These are phyloP conservation scores for Albophoma yamanashiensis DNA, from an alignment of 2,329 filamentous ascomycete species.

Conservation along the genomic window DNA sequence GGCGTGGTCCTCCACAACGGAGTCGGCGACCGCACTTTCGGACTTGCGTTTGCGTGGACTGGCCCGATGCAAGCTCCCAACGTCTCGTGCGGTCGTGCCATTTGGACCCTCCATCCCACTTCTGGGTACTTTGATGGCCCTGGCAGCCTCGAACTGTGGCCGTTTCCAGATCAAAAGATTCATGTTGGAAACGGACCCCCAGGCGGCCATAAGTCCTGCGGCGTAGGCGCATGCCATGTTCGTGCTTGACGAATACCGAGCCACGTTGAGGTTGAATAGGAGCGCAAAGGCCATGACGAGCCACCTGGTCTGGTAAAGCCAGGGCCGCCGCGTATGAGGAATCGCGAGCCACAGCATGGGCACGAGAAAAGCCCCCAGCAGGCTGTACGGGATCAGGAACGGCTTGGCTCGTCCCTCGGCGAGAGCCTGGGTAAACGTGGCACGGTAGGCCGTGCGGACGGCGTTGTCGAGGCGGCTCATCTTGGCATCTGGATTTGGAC, in stretches of 20 bases:
- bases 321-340: slow-evolving; percentile 38
- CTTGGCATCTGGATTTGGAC: not conserved
- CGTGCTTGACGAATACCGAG: slow-evolving; percentile 32
- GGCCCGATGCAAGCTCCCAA: slow-evolving; percentile 1
- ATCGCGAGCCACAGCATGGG: slow-evolving; percentile 45
- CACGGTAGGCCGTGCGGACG: slow-evolving; percentile 21
- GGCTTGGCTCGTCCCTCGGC: slow-evolving; percentile 31
- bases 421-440: slow-evolving; percentile 22
- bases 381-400: slow-evolving; percentile 40
- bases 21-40: not conserved
- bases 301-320: slow-evolving; percentile 39
- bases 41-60: slow-evolving; percentile 10
- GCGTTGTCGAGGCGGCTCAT: slow-evolving; percentile 14
- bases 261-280: slow-evolving; percentile 31
- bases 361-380: slow-evolving; percentile 36
- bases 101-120: not conserved
- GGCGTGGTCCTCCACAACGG: no score
- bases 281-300: slow-evolving; percentile 33
- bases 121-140: slow-evolving; percentile 26
- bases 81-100: not conserved
- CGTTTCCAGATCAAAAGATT: slow-evolving; percentile 41
- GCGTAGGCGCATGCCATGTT: slow-evolving; percentile 41
- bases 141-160: slow-evolving; percentile 46
- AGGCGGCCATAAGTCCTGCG: slow-evolving; percentile 37
- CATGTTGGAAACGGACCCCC: slow-evolving; percentile 38